These are phyloP conservation scores for Fistulina hepatica DNA, from an alignment of 1,284 basidiomycete genomes.

Conservation along the genomic window DNA sequence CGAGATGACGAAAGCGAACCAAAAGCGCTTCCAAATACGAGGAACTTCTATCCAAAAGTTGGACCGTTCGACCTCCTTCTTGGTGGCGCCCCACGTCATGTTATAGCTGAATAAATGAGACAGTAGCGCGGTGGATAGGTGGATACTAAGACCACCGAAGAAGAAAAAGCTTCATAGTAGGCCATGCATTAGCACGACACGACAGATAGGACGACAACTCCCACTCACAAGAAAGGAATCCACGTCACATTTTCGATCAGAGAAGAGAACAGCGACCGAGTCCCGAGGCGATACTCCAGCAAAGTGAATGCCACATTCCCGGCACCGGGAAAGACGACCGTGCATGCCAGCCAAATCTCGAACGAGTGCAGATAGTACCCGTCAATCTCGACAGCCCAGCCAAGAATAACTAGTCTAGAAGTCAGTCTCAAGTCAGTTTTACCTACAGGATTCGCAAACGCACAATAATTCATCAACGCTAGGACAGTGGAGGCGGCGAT, in stretches of 20 bases:
- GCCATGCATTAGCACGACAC: constrained; percentile 3
- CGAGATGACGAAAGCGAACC: constrained; percentile 49
- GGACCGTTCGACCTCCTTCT: constrained; percentile 67
- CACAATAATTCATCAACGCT: constrained; percentile 63
- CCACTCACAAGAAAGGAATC: constrained; percentile 71
- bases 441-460: too few relatives aligned
- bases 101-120: constrained; percentile 77
- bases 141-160: constrained; percentile 70
- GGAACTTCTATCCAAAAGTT: constrained; percentile 88
- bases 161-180: constrained; percentile 60
- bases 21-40: constrained; percentile 65
- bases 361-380: constrained; percentile 48
- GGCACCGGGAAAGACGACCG: constrained; percentile 62
- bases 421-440: too few relatives aligned
- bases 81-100: constrained; percentile 73
- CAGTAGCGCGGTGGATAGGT: constrained; percentile 63
- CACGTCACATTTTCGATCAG: constrained; percentile 61
- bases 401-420: too few relatives aligned
- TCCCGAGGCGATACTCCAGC: constrained; percentile 67
- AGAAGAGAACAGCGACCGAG: constrained; percentile 40
- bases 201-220: constrained; percentile 1
- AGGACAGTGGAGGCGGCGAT: constrained; percentile 46
- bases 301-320: constrained; percentile 65
- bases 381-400: constrained; percentile 54
- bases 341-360: constrained; percentile 68